phyloP scores from a whole-genome alignment of 139 green algal genomes.

The Chlorella vulgaris region DNA sequence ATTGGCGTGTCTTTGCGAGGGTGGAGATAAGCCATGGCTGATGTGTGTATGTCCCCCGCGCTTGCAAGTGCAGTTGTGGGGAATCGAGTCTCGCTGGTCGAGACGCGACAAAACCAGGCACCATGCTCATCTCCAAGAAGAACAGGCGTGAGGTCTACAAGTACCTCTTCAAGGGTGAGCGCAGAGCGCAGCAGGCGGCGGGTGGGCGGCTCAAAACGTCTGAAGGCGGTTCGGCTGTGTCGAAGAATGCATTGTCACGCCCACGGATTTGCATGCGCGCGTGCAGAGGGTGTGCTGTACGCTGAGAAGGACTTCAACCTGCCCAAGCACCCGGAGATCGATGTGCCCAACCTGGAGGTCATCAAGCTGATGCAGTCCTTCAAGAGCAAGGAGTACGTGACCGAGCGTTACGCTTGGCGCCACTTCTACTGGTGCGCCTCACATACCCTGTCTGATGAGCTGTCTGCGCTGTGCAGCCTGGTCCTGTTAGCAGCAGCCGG shows the following conservation, averaged over 20 bases:
- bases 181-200: too few relatives aligned
- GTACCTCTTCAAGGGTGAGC: slow-evolving; percentile 97
- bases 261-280: not conserved
- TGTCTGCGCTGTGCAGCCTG: too few relatives aligned
- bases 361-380: slow-evolving; percentile 86
- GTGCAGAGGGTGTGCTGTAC: slow-evolving; percentile 96
- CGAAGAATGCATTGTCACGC: too few relatives aligned
- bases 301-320: slow-evolving; percentile 99
- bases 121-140: slow-evolving; percentile 99
- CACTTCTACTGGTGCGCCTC: slow-evolving; percentile 96
- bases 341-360: slow-evolving; percentile 91
- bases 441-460: not conserved
- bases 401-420: slow-evolving; percentile 96
- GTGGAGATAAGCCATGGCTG: too few relatives aligned
- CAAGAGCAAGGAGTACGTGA: slow-evolving; percentile 95
- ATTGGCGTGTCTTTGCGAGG: not conserved
- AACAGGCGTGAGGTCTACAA: slow-evolving; percentile 99
- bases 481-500: too few relatives aligned
- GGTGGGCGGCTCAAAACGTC: too few relatives aligned
- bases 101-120: slow-evolving; percentile 76
- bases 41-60: too few relatives aligned
- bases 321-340: slow-evolving; percentile 89
- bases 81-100: slow-evolving; percentile 93
- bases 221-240: too few relatives aligned
- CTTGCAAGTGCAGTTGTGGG: slow-evolving; percentile 59